Conservation (phyloP, 2,329 filamentous ascomycete species). For the Didymella keratinophila region DNA sequence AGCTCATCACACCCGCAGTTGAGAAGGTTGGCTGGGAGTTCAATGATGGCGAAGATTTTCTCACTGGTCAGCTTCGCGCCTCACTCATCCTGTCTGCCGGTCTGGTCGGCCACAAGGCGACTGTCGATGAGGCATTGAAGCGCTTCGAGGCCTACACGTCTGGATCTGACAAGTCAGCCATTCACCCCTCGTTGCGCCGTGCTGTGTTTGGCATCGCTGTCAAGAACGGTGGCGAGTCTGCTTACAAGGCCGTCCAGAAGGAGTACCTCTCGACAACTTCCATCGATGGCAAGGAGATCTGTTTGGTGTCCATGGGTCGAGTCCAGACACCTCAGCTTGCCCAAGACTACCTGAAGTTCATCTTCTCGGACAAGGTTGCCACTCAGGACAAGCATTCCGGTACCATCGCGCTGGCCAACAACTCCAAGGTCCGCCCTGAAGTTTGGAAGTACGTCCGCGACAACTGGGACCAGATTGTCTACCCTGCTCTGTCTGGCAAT, state of each 20-base stretch:
- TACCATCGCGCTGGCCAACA: constrained; percentile 74
- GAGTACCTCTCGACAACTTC: constrained; percentile 85
- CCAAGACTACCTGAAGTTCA: constrained; percentile 71
- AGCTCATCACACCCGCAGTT: constrained; percentile 76
- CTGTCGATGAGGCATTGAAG: constrained; percentile 75
- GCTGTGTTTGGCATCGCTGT: constrained; percentile 83
- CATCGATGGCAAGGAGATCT: constrained; percentile 90
- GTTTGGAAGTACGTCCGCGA: constrained; percentile 88
- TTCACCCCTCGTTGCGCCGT: constrained; percentile 82
- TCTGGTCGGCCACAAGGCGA: constrained; percentile 75
- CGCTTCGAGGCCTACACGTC: constrained; percentile 82
- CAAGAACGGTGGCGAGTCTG: constrained; percentile 73
- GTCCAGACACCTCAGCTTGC: constrained; percentile 75
- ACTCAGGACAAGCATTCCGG: constrained; percentile 88
- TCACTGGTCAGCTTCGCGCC: constrained; percentile 82
- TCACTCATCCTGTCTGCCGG: constrained; percentile 80
- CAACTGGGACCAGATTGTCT: constrained; percentile 76
- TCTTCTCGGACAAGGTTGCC: constrained; percentile 84
- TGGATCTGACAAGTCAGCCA: constrained; percentile 68
- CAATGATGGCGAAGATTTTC: constrained; percentile 77
- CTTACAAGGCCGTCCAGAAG: constrained; percentile 78
- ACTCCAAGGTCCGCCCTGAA: constrained; percentile 73
- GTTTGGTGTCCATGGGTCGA: constrained; percentile 76
- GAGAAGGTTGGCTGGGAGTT: constrained; percentile 88
- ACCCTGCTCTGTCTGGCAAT: constrained; percentile 77